These are phyloP conservation scores for Atkinsonella texensis DNA, from an alignment of 2,329 filamentous ascomycete genomes.

Conservation along the genomic window DNA sequence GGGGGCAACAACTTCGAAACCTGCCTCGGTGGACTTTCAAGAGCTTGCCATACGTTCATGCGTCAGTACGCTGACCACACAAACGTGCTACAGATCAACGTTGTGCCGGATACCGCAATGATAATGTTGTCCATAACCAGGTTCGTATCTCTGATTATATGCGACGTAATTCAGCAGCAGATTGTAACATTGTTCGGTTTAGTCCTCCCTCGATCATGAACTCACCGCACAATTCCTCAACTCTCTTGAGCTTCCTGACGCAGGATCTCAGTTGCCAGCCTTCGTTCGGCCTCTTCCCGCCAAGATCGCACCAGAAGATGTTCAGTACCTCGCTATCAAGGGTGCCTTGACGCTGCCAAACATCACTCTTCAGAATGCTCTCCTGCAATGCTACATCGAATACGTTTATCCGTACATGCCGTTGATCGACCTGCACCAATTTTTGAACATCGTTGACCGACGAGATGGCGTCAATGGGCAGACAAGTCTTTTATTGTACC, in stretches of 20 bases:
- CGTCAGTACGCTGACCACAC: slow-evolving; percentile 1
- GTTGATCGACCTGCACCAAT: slow-evolving; percentile 56
- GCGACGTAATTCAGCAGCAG: neutral
- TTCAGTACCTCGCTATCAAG: slow-evolving; percentile 72
- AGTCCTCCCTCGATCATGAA: slow-evolving; percentile 21
- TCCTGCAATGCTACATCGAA: slow-evolving; percentile 73
- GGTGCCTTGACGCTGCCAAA: slow-evolving; percentile 71
- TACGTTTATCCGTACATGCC: slow-evolving; percentile 95
- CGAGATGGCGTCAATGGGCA: slow-evolving; percentile 58
- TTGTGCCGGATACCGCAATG: slow-evolving; percentile 22
- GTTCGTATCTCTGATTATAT: slow-evolving; percentile 10
- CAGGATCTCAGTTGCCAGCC: slow-evolving; percentile 37
- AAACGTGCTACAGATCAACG: slow-evolving; percentile 20
- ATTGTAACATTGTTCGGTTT: neutral
- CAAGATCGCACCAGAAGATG: slow-evolving; percentile 68
- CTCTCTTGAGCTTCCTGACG: slow-evolving; percentile 36
- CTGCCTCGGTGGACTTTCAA: neutral
- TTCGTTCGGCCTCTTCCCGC: slow-evolving; percentile 73
- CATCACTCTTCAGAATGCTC: slow-evolving; percentile 59
- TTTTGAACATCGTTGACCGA: slow-evolving; percentile 47
- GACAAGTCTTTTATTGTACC: slow-evolving; percentile 78
- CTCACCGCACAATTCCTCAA: slow-evolving; percentile 31
- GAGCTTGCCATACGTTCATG: neutral
- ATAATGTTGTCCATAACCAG: slow-evolving; percentile 17
- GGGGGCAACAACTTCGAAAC: neutral